Evolutionary conservation across 495 filamentous ascomycete species (phyloP), one percentile per base, ranked within the genome.

Genomic region (Aspergillus steynii): DNA sequence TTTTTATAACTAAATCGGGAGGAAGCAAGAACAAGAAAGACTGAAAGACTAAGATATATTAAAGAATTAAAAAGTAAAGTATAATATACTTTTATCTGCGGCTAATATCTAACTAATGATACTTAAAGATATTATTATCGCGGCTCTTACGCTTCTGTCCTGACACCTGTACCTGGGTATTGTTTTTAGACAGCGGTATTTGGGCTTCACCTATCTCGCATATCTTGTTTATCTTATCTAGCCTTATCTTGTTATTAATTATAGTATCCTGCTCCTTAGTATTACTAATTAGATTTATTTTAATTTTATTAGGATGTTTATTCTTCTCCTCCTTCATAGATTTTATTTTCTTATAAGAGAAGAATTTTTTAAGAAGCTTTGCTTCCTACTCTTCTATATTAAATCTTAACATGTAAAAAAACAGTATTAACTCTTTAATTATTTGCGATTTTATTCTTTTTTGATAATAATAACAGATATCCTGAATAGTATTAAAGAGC

Each of bases 401-500:
- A 32, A 54, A 54, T 15, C 52, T 54, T 14, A 29, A 54, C 2
- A 26, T 54, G 31, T 15, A 54, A 54, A 54, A 15, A 31, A 54
- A 54, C 9, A 54, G 1, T 14, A 54, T 54, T 29, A 54, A 31
- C 29, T 54, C 29, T 31, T 54, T 32, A 54, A 32, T 54, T 29
- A 31, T 54, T 26, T 54, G 3, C 26, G 52, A 15, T 31, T 54
- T 54, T 14, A 49, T 49, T 49, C 46, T 49, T 14, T 9, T 9
- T 49, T 9, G 12, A 49, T 14, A 49, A 49, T 49, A 49, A 49
- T 49, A 49, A 49, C 25, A 54, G 20, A 54, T 54, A 54, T 54
- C 29, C 10, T n/a, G 28, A 29, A 26, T 15, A 54, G 52, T 54
- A 54, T 54, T 54, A 54, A 54, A 54, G 12, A 54, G 20, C 27